These are phyloP conservation scores for Aotearoamyces nothofagi DNA, from an alignment of 2,329 filamentous ascomycete species.

Conservation along the genomic window DNA sequence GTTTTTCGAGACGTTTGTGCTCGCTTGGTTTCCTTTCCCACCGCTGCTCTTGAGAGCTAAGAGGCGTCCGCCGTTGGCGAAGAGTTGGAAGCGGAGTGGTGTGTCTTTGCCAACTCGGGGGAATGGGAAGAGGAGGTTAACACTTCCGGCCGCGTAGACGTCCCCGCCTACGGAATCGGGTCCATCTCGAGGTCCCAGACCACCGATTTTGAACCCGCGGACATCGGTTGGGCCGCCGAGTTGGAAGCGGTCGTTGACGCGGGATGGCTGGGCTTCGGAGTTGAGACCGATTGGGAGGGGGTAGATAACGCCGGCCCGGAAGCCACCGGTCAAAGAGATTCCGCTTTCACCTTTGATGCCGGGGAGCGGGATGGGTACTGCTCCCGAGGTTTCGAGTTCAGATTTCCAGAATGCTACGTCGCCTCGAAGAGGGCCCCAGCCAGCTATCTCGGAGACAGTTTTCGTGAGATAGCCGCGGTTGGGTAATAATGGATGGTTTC, in stretches of 20 bases:
- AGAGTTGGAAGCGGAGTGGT: slow-evolving; percentile 75
- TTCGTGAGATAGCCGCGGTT: slow-evolving; percentile 70
- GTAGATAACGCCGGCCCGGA: slow-evolving; percentile 71
- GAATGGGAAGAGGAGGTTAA: slow-evolving; percentile 73
- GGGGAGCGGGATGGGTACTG: slow-evolving; percentile 58
- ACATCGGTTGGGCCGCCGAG: slow-evolving; percentile 91
- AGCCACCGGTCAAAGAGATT: slow-evolving; percentile 66
- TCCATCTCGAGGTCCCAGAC: slow-evolving; percentile 78
- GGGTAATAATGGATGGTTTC: slow-evolving; percentile 76
- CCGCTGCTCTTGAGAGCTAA: slow-evolving; percentile 50
- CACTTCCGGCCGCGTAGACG: slow-evolving; percentile 76
- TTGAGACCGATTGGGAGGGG: slow-evolving; percentile 55
- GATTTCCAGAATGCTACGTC: slow-evolving; percentile 91
- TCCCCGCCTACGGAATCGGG: slow-evolving; percentile 81
- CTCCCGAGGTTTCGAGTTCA: slow-evolving; percentile 70
- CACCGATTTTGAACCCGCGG: slow-evolving; percentile 80
- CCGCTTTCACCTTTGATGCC: slow-evolving; percentile 56
- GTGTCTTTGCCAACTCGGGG: slow-evolving; percentile 70
- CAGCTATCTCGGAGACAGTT: slow-evolving; percentile 69
- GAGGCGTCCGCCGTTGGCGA: slow-evolving; percentile 78
- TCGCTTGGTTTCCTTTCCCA: slow-evolving; percentile 23
- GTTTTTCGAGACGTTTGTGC: slow-evolving; percentile 12
- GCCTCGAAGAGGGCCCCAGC: slow-evolving; percentile 67
- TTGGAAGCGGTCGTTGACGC: slow-evolving; percentile 88
- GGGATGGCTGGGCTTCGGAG: slow-evolving; percentile 44